Evolutionary conservation across 805 yeast genomes (phyloP).

Genomic region (Candida ortonii): DNA sequence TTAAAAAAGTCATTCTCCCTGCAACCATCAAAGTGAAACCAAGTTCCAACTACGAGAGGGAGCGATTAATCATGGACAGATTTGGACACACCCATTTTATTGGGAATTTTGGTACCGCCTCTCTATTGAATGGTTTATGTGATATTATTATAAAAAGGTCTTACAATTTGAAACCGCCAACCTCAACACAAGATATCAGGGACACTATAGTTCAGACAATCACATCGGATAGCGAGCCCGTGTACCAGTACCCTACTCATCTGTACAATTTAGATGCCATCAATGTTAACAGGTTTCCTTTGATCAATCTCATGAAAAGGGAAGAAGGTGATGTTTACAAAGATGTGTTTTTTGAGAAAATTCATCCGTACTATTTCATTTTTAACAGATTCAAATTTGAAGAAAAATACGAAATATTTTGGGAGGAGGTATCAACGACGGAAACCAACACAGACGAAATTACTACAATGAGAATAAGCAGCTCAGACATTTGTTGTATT

Average conservation of each 20-base stretch:
- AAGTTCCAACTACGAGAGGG: constrained; percentile 26
- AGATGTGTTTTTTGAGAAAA: constrained; percentile 38
- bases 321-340: constrained; percentile 38
- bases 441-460: constrained; percentile 8
- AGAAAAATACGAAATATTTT: constrained; percentile 36
- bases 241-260: constrained; percentile 35
- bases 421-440: constrained; percentile 33
- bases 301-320: constrained; percentile 32
- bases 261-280: constrained; percentile 31
- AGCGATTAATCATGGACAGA: constrained; percentile 40
- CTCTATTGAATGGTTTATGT: constrained; percentile 41
- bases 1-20: constrained; percentile 17
- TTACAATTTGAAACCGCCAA: constrained; percentile 34
- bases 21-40: constrained; percentile 21
- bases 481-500: constrained; percentile 41
- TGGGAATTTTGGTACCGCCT: constrained; percentile 46
- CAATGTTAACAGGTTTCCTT: constrained; percentile 38
- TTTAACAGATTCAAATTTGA: constrained; percentile 36
- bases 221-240: constrained; percentile 34
- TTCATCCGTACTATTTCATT: constrained; percentile 44
- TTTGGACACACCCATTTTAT: constrained; percentile 48
- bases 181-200: constrained; percentile 32
- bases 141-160: constrained; percentile 41
- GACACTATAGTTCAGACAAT: constrained; percentile 34
- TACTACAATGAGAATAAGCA: constrained; percentile 24